A percentile compares a stretch with the other conserved stretches of the same genome.
phyloP scores from a whole-genome alignment of 208 protist species.

The Leptomonas pyrrhocoris region DNA sequence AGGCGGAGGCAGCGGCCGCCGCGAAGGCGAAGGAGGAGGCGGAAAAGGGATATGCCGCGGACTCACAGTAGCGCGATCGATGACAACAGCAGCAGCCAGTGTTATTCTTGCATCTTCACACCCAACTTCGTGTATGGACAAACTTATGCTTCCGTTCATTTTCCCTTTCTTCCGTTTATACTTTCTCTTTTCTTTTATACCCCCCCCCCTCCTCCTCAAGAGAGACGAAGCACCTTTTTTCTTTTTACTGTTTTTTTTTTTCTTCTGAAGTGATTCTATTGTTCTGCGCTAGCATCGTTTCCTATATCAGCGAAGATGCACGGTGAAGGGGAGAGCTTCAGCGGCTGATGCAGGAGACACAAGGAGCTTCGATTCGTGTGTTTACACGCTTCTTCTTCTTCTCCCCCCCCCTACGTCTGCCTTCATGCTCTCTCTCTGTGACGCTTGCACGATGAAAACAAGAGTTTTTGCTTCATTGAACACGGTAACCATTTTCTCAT shows the following conservation, averaged over 20 bases:
- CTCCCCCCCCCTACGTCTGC: too few species aligned
- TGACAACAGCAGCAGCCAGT: neutral
- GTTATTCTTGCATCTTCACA: neutral
- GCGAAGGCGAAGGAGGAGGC: slow-evolving; percentile 15
- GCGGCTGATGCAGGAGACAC: too few species aligned
- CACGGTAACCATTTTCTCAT: too few species aligned
- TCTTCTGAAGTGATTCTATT: slow-evolving; percentile 1
- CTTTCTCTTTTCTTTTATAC: slow-evolving; percentile 5
- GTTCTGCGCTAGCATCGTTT: neutral
- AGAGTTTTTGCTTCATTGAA: too few species aligned
- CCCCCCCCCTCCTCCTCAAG: neutral
- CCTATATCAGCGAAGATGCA: too few species aligned
- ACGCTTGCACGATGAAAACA: too few species aligned
- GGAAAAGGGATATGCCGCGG: slow-evolving; percentile 1
- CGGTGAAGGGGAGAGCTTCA: too few species aligned
- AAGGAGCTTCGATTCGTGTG: too few species aligned
- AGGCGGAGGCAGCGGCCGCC: slow-evolving; percentile 26
- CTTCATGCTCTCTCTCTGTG: too few species aligned
- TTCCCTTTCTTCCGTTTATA: neutral
- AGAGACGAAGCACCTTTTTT: slow-evolving; percentile 6
- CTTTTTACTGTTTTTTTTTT: slow-evolving; percentile 20
- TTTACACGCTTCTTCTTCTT: too few species aligned
- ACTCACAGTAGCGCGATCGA: neutral
- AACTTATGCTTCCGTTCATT: neutral
- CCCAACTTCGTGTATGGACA: too few species aligned